A percentile compares a stretch with the other conserved stretches of the same genome.
These are phyloP conservation scores for Carex arenaria DNA, from an alignment of 202 grass and related monocot species.

Conservation along the genomic window DNA sequence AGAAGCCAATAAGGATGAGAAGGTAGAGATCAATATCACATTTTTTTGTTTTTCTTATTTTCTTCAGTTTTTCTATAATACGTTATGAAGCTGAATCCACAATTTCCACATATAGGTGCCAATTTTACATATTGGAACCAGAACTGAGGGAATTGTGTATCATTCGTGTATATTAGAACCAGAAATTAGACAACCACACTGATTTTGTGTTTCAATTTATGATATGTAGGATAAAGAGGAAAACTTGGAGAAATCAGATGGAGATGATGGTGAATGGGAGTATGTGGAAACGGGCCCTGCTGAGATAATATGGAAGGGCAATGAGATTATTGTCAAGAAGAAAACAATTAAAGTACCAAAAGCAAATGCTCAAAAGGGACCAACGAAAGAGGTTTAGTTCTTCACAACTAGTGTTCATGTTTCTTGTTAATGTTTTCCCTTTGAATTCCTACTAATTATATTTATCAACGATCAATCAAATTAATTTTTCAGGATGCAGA, in stretches of 20 bases:
- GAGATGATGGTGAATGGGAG: conserved; percentile 65
- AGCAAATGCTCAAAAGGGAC: conserved; percentile 29
- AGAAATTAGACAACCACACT: neutral
- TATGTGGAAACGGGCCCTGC: conserved; percentile 84
- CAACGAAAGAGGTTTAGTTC: conserved; percentile 47
- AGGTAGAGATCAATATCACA: conserved; percentile 28
- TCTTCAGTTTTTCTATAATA: neutral
- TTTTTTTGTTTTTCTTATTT: neutral
- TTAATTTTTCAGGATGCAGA: conserved; percentile 62
- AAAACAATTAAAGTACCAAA: conserved; percentile 80
- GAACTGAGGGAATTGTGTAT: neutral
- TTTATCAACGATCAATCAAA: conserved; percentile 12
- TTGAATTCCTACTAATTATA: neutral
- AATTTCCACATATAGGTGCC: neutral
- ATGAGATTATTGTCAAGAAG: conserved; percentile 97
- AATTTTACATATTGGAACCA: neutral
- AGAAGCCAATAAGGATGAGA: conserved; percentile 17
- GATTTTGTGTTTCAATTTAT: conserved; percentile 14
- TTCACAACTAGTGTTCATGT: neutral
- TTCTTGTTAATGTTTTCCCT: conserved; percentile 3
- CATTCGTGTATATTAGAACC: neutral
- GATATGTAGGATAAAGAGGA: conserved; percentile 41
- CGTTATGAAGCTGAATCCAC: neutral
- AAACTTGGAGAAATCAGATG: conserved; percentile 32
- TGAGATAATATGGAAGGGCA: conserved; percentile 93